Evolutionary conservation across 2,329 filamentous ascomycete genomes (phyloP).

Genomic region (Pezicula neosporulosa): DNA sequence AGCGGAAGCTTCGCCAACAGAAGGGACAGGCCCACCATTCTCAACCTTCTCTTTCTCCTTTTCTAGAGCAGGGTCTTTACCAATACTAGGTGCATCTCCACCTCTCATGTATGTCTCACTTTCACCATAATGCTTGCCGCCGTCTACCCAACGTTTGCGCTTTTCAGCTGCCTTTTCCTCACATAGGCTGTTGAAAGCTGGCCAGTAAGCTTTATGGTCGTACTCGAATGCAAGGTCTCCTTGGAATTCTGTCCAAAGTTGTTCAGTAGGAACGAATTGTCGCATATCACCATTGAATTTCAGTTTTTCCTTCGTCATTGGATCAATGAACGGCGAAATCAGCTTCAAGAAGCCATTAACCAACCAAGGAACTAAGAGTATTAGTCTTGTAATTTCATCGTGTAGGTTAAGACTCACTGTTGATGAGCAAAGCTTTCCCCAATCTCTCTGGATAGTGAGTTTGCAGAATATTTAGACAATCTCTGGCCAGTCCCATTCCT

Average conservation of each 20-base stretch:
- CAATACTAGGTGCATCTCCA: slow-evolving; percentile 22
- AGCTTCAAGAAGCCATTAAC: slow-evolving; percentile 94
- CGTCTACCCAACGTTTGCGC: slow-evolving; percentile 70
- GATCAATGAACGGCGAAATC: slow-evolving; percentile 95
- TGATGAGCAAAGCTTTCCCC: slow-evolving; percentile 84
- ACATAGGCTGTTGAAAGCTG: slow-evolving; percentile 71
- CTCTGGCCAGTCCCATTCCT: slow-evolving; percentile 69
- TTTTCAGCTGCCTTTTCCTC: slow-evolving; percentile 60
- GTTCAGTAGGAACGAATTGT: slow-evolving; percentile 74
- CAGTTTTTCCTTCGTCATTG: slow-evolving; percentile 87
- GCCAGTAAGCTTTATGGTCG: slow-evolving; percentile 87
- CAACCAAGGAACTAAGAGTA: slow-evolving; percentile 73
- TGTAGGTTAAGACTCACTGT: slow-evolving; percentile 53
- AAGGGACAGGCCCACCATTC: slow-evolving; percentile 47
- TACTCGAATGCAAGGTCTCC: slow-evolving; percentile 89
- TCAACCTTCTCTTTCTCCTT: slow-evolving; percentile 32
- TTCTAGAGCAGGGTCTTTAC: background rate
- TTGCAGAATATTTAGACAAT: slow-evolving; percentile 88
- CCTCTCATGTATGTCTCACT: slow-evolving; percentile 85
- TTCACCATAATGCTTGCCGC: slow-evolving; percentile 80
- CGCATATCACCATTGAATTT: slow-evolving; percentile 94
- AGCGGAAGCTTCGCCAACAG: background rate
- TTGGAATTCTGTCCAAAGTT: slow-evolving; percentile 73
- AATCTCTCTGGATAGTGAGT: slow-evolving; percentile 93
- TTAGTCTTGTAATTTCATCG: background rate